These are phyloP conservation scores for Cantharellus anzutake DNA, from an alignment of 768 basidiomycete species.

Conservation along the genomic window DNA sequence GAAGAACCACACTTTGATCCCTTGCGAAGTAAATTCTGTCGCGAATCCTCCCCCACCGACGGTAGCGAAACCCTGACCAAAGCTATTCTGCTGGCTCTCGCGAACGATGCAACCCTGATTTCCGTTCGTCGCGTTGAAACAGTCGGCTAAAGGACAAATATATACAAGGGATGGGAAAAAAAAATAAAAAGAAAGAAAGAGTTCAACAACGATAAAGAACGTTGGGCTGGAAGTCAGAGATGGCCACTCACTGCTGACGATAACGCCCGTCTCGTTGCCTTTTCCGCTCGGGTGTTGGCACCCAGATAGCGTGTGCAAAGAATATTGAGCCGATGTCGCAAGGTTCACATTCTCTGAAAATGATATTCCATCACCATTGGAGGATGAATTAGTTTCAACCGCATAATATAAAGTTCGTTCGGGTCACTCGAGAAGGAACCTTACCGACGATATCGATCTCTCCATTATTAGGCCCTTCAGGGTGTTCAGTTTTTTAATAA, in stretches of 20 bases:
- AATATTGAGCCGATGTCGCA: background rate
- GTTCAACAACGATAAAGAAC: background rate
- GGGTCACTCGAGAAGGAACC: background rate
- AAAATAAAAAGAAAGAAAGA: background rate
- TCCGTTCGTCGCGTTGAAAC: constrained; percentile 2
- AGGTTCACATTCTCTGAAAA: background rate
- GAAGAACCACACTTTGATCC: constrained; percentile 1
- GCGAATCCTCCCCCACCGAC: background rate
- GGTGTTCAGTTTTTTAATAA: background rate
- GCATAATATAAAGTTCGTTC: too few relatives aligned
- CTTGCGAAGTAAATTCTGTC: background rate
- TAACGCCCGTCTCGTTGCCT: background rate
- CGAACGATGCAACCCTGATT: constrained; percentile 4
- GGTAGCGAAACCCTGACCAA: constrained; percentile 1
- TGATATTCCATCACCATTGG: background rate
- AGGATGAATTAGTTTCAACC: background rate
- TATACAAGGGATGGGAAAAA: background rate
- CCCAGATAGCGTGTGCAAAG: background rate
- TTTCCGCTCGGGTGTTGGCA: background rate
- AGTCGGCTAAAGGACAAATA: background rate
- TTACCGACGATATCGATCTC: background rate
- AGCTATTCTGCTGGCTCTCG: background rate
- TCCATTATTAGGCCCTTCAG: background rate
- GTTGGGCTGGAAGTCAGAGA: too few relatives aligned
- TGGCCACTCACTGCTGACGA: background rate